Evolutionary conservation across 768 basidiomycete genomes (phyloP).

Genomic region (Phylloporus rhodoxanthus): DNA sequence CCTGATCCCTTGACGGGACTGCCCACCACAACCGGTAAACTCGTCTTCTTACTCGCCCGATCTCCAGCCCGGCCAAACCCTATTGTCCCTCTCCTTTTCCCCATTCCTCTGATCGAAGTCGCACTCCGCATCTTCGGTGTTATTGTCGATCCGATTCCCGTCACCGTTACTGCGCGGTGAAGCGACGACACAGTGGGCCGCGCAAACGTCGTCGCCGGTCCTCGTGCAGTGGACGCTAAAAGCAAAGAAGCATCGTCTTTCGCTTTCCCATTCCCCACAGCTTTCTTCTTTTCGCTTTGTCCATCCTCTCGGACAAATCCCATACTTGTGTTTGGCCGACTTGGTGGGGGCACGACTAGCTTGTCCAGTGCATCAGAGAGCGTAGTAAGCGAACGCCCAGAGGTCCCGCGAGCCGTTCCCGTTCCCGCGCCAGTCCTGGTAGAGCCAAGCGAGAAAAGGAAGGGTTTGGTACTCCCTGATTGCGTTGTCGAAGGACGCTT

Average conservation of each 20-base stretch:
- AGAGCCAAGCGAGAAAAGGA: slow-evolving; percentile 4
- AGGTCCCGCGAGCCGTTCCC: slow-evolving; percentile 1
- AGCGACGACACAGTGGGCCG: slow-evolving; percentile 30
- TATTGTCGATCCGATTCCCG: slow-evolving; percentile 5
- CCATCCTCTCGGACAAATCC: slow-evolving; percentile 46
- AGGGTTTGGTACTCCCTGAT: slow-evolving; percentile 1
- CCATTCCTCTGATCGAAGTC: background rate
- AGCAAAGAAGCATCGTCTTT: slow-evolving; percentile 20
- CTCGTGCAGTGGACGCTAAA: background rate
- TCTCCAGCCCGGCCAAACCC: slow-evolving; percentile 21
- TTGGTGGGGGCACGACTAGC: slow-evolving; percentile 59
- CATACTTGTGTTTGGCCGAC: slow-evolving; percentile 62
- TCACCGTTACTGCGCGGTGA: slow-evolving; percentile 21
- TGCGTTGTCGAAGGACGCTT: slow-evolving; percentile 14
- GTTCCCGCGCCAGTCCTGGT: background rate
- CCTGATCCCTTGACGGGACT: slow-evolving; percentile 42
- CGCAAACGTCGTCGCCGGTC: slow-evolving; percentile 14
- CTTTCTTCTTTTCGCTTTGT: background rate
- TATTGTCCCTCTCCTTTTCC: slow-evolving; percentile 7
- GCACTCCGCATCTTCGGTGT: slow-evolving; percentile 1
- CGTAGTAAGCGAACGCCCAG: slow-evolving; percentile 48
- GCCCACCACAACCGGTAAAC: slow-evolving; percentile 38
- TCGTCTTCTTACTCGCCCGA: slow-evolving; percentile 40
- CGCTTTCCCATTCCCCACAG: slow-evolving; percentile 10
- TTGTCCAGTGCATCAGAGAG: slow-evolving; percentile 66